Evolutionary conservation across 768 basidiomycete species (phyloP).

Genomic region (Boletellus sp.): DNA sequence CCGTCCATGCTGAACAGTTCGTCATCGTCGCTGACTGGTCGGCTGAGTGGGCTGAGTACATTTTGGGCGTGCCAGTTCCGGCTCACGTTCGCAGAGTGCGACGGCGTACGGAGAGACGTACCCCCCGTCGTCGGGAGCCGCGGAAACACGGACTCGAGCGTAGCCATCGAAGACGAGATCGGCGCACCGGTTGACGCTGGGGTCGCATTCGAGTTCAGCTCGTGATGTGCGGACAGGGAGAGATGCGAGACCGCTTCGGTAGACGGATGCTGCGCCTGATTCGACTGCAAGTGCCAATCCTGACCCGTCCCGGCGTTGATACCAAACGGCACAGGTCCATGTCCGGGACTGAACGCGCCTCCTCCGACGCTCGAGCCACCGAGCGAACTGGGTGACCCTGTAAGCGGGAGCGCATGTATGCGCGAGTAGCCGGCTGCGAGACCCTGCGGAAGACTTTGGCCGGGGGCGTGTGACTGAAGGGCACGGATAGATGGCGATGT

Average conservation of each 20-base stretch:
- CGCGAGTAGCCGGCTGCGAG: slow-evolving; percentile 88
- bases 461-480: slow-evolving; percentile 82
- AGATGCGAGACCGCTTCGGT: slow-evolving; percentile 23
- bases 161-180: slow-evolving; percentile 21
- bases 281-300: slow-evolving; percentile 29
- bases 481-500: slow-evolving; percentile 74
- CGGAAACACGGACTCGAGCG: slow-evolving; percentile 53
- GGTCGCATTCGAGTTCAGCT: slow-evolving; percentile 2
- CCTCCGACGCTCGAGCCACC: slow-evolving; percentile 27
- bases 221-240: slow-evolving; percentile 25
- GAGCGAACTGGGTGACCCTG: slow-evolving; percentile 35
- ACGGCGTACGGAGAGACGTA: slow-evolving; percentile 26
- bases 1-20: slow-evolving; percentile 73
- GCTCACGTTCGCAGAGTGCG: slow-evolving; percentile 17
- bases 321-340: slow-evolving; percentile 29
- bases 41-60: slow-evolving; percentile 57
- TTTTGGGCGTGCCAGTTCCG: slow-evolving; percentile 37
- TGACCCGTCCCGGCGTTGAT: slow-evolving; percentile 27
- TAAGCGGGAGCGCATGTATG: slow-evolving; percentile 67
- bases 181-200: slow-evolving; percentile 6
- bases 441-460: slow-evolving; percentile 88
- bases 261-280: slow-evolving; percentile 16
- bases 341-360: slow-evolving; percentile 29
- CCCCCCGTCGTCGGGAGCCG: slow-evolving; percentile 33
- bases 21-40: slow-evolving; percentile 59